phyloP scores from a whole-genome alignment of 2,329 filamentous ascomycete species.

The Aureobasidium sp. region DNA sequence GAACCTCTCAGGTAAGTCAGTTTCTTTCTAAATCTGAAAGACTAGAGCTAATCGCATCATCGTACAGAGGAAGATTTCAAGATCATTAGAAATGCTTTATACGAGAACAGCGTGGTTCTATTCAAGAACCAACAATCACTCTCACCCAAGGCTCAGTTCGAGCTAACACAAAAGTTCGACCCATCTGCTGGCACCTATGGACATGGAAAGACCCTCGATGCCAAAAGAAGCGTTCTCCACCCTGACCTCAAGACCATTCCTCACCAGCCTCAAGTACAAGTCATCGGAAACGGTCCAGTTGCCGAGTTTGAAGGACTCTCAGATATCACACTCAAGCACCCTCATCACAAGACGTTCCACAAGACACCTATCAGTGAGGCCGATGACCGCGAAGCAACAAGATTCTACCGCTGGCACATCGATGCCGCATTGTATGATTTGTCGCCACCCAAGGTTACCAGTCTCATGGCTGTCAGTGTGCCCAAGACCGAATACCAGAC shows the following conservation, averaged over 20 bases:
- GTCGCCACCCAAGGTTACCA: constrained; percentile 65
- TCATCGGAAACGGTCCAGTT: constrained; percentile 68
- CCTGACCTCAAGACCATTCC: constrained; percentile 74
- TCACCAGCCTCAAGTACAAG: constrained; percentile 70
- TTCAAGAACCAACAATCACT: constrained; percentile 59
- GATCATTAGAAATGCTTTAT: constrained; percentile 56
- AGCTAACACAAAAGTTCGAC: constrained; percentile 66
- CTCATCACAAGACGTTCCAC: constrained; percentile 72
- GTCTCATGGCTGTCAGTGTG: constrained; percentile 64
- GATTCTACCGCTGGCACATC: constrained; percentile 73
- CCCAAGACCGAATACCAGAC: constrained; percentile 58
- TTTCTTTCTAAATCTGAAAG: no score
- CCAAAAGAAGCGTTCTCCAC: constrained; percentile 58
- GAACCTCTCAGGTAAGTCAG: constrained; percentile 16
- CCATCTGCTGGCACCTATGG: constrained; percentile 58
- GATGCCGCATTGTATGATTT: constrained; percentile 69
- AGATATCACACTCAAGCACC: constrained; percentile 61
- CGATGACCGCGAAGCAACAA: constrained; percentile 49
- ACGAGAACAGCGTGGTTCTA: constrained; percentile 59
- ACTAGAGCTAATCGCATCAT: no score
- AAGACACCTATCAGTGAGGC: constrained; percentile 52
- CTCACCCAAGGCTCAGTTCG: constrained; percentile 62
- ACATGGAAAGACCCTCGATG: constrained; percentile 66
- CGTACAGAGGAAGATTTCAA: constrained; percentile 52
- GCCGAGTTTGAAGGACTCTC: constrained; percentile 60